Percentiles rank a stretch among this genome's conserved stretches.
These are phyloP conservation scores for Astrothelium subdiscretum DNA, from an alignment of 495 filamentous ascomycete genomes.

Conservation along the genomic window DNA sequence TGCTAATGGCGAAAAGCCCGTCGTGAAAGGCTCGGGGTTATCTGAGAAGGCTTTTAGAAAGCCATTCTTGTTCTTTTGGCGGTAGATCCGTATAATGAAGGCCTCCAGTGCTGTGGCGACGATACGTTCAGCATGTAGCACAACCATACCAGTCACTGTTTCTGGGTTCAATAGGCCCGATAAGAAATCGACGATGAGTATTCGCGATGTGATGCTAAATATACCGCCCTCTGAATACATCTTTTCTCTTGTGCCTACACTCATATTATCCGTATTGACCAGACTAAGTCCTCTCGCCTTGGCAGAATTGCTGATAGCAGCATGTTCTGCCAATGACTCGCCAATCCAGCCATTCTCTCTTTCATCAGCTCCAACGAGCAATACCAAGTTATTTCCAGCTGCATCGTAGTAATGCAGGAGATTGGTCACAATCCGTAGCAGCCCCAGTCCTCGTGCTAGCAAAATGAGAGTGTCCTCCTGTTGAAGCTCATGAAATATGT, in stretches of 20 bases:
- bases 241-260: constrained; percentile 72
- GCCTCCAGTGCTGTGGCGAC: constrained; percentile 84
- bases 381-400: constrained; percentile 80
- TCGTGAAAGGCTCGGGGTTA: constrained; percentile 81
- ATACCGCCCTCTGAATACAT: constrained; percentile 83
- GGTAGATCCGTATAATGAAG: constrained; percentile 87
- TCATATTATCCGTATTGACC: constrained; percentile 90
- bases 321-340: constrained; percentile 79
- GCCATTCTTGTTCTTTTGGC: constrained; percentile 82
- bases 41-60: constrained; percentile 97
- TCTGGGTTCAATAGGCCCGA: constrained; percentile 71
- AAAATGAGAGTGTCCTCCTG: constrained; percentile 87
- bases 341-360: constrained; percentile 58
- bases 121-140: constrained; percentile 80
- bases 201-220: constrained; percentile 92
- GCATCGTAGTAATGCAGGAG: constrained; percentile 94
- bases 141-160: constrained; percentile 75
- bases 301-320: constrained; percentile 65
- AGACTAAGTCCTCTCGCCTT: constrained; percentile 75
- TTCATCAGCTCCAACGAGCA: constrained; percentile 84
- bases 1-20: constrained; percentile 77
- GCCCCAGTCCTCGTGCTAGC: constrained; percentile 80
- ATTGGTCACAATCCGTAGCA: constrained; percentile 83
- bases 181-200: constrained; percentile 83
- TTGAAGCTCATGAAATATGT: constrained; percentile 82